These are phyloP conservation scores for Cyberlindnera bimundalis DNA, from an alignment of 805 yeast genomes.

Conservation along the genomic window DNA sequence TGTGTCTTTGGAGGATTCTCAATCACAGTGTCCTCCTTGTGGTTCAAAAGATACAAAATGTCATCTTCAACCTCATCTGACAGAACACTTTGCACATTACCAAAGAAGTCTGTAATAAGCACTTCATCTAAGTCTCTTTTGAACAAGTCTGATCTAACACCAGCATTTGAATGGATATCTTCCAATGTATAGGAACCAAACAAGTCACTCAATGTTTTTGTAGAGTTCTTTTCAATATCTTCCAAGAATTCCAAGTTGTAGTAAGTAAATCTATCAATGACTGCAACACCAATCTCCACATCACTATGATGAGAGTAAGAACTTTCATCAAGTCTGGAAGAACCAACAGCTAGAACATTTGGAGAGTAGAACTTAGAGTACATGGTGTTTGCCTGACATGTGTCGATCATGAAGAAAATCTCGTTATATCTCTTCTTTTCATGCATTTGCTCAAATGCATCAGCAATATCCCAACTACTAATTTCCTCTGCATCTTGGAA, in stretches of 20 bases:
- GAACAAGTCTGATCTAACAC: constrained; percentile 82
- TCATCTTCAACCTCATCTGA: constrained; percentile 58
- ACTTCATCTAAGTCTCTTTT: constrained; percentile 64
- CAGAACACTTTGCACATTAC: constrained; percentile 79
- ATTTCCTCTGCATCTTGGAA: constrained; percentile 99
- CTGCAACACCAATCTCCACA: constrained; percentile 94
- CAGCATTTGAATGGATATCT: constrained; percentile 87
- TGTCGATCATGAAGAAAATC: constrained; percentile 95
- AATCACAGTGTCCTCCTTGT: constrained; percentile 9
- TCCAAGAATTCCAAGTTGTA: constrained; percentile 87
- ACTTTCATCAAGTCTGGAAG: constrained; percentile 81
- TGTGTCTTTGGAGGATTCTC: constrained; percentile 6
- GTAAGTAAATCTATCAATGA: constrained; percentile 94
- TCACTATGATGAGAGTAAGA: constrained; percentile 96
- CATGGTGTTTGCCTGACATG: constrained; percentile 99
- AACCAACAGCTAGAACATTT: constrained; percentile 88
- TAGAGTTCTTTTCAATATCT: constrained; percentile 69
- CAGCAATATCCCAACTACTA: constrained; percentile 92
- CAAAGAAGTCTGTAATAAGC: constrained; percentile 87
- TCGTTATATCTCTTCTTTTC: constrained; percentile 94
- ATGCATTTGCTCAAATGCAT: constrained; percentile 96
- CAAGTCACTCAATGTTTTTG: constrained; percentile 73
- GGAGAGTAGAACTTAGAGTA: constrained; percentile 90
- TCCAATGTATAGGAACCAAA: constrained; percentile 82
- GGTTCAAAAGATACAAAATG: constrained; percentile 23